These are phyloP conservation scores for Dendrocalamus sinicus DNA, from an alignment of 176 grass and related monocot species.

Conservation along the genomic window DNA sequence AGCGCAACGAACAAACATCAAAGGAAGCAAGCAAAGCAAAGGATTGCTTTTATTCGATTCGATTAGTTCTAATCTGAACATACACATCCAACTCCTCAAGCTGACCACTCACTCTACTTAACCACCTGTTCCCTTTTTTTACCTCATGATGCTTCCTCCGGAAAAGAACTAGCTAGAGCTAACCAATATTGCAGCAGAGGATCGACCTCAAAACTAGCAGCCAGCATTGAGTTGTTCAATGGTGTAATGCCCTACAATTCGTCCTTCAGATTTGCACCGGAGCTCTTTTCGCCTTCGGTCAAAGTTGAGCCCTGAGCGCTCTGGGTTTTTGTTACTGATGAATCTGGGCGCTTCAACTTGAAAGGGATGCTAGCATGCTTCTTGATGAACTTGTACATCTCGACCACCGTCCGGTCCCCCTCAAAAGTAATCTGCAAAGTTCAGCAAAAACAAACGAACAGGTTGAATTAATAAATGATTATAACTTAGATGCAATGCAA, in stretches of 20 bases:
- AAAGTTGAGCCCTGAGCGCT: not conserved
- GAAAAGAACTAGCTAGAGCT: not conserved
- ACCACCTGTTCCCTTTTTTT: not conserved
- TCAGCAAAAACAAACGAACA: constrained; percentile 1
- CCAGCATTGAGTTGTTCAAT: not conserved
- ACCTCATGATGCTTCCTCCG: not conserved
- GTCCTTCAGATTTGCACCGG: constrained; percentile 56
- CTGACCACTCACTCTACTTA: not conserved
- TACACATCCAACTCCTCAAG: not conserved
- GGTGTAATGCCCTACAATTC: constrained; percentile 62
- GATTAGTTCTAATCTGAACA: not conserved
- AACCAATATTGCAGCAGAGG: not conserved
- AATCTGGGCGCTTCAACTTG: constrained; percentile 67
- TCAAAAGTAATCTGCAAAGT: constrained; percentile 67
- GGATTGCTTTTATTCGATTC: not conserved
- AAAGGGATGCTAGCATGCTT: constrained; percentile 88
- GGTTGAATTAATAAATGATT: constrained; percentile 12
- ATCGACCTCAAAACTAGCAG: constrained; percentile 2
- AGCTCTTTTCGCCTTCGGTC: constrained; percentile 15
- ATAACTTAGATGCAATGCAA: not conserved
- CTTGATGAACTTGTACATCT: constrained; percentile 94
- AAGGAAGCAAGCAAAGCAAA: not conserved
- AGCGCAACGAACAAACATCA: not conserved
- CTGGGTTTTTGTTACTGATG: constrained; percentile 35
- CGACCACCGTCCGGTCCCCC: constrained; percentile 77